Conservation (phyloP, 2,329 filamentous ascomycete species). For the Fusarium sp. region DNA sequence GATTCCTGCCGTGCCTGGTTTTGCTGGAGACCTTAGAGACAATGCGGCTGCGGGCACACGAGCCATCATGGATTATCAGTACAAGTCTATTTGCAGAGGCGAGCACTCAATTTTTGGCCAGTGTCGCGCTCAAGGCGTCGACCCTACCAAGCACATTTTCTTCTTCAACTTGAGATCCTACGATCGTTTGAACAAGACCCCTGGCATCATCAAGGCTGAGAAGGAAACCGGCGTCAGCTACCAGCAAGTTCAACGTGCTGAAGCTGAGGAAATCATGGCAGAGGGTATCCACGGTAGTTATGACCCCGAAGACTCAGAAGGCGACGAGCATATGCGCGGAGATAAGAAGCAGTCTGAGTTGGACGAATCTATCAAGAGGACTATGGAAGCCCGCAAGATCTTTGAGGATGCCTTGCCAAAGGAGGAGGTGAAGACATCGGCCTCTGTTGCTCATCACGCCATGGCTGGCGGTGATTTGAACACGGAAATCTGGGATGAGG, state of each 20-base stretch:
- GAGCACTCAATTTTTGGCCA: slow-evolving; percentile 90
- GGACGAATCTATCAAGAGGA: slow-evolving; percentile 50
- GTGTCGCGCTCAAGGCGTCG: slow-evolving; percentile 76
- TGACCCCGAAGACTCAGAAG: slow-evolving; percentile 56
- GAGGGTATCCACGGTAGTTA: slow-evolving; percentile 72
- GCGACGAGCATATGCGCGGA: slow-evolving; percentile 61
- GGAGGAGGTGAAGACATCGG: slow-evolving; percentile 50
- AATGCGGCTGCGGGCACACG: slow-evolving; percentile 86
- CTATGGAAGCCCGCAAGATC: slow-evolving; percentile 59
- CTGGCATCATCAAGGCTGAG: slow-evolving; percentile 78
- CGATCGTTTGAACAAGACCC: slow-evolving; percentile 88
- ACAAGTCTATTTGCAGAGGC: slow-evolving; percentile 93
- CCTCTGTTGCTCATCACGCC: slow-evolving; percentile 77
- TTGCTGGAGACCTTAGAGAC: slow-evolving; percentile 88
- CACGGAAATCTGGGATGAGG: slow-evolving; percentile 81
- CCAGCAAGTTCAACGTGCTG: slow-evolving; percentile 84
- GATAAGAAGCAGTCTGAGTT: slow-evolving; percentile 49
- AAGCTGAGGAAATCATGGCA: slow-evolving; percentile 89
- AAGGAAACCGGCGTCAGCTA: slow-evolving; percentile 85
- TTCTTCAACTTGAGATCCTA: slow-evolving; percentile 95
- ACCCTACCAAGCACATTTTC: slow-evolving; percentile 85
- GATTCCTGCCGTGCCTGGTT: slow-evolving; percentile 92
- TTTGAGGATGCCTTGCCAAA: slow-evolving; percentile 62
- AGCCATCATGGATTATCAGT: slow-evolving; percentile 99
- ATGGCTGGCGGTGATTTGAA: slow-evolving; percentile 75